A percentile compares a stretch with the other conserved stretches of the same genome.
Conservation (phyloP, 768 basidiomycete species). For the Rhizopogon salebrosus region DNA sequence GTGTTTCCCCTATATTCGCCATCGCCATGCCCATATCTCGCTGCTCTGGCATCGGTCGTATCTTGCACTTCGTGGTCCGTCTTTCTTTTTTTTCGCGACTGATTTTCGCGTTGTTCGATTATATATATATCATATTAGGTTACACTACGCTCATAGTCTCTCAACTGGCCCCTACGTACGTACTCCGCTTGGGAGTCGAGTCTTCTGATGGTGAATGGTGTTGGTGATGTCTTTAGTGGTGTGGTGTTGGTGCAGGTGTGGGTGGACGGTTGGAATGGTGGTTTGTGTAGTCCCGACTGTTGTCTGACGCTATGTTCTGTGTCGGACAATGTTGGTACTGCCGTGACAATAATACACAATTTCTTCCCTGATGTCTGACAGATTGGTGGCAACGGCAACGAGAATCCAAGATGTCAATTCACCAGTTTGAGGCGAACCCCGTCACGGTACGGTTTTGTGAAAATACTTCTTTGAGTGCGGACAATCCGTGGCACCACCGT, state of each 20-base stretch:
- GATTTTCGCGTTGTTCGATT: slow-evolving; percentile 17
- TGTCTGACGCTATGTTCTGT: not conserved
- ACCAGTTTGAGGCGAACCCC: no score
- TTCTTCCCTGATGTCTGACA: not conserved
- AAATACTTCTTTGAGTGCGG: no score
- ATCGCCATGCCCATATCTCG: slow-evolving; percentile 6
- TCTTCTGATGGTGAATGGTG: slow-evolving; percentile 13
- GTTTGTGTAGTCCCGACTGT: not conserved
- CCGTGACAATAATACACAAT: not conserved
- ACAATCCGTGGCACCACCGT: no score
- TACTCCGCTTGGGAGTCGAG: slow-evolving; percentile 4
- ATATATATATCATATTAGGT: slow-evolving; percentile 29
- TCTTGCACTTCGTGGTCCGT: slow-evolving; percentile 2
- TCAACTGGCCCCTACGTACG: slow-evolving; percentile 12
- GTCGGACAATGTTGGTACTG: not conserved
- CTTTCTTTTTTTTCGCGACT: slow-evolving; percentile 5
- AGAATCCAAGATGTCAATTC: no score
- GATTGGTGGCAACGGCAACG: no score
- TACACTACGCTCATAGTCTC: slow-evolving; percentile 16
- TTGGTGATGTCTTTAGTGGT: slow-evolving; percentile 7
- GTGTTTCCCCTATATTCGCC: slow-evolving; percentile 8
- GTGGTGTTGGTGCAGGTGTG: slow-evolving; percentile 5
- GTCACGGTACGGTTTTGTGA: no score
- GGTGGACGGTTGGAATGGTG: slow-evolving; percentile 5
- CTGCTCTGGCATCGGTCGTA: slow-evolving; percentile 10